These are phyloP conservation scores for Chytriomyces hyalinus DNA, from an alignment of 192 early-diverging fungal species.

Conservation along the genomic window DNA sequence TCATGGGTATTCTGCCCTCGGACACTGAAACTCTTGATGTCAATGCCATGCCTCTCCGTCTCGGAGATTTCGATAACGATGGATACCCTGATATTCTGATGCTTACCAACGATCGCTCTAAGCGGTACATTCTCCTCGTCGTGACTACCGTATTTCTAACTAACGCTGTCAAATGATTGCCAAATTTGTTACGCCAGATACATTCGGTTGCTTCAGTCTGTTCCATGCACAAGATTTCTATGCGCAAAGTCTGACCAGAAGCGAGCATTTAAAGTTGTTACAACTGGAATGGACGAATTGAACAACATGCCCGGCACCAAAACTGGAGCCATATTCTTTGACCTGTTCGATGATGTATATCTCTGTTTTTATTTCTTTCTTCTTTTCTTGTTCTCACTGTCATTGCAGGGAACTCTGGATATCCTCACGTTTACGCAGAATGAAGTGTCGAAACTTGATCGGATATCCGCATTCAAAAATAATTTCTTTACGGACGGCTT, in stretches of 20 bases:
- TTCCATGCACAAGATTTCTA: slow-evolving; percentile 55
- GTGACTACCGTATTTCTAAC: too few relatives aligned
- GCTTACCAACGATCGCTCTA: slow-evolving; percentile 51
- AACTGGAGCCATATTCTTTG: slow-evolving; percentile 78
- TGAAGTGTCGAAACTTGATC: slow-evolving; percentile 40
- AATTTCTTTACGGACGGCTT: slow-evolving; percentile 94
- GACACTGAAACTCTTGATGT: slow-evolving; percentile 26
- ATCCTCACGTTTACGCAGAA: slow-evolving; percentile 67
- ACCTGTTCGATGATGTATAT: slow-evolving; percentile 88
- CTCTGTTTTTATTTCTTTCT: slow-evolving; percentile 14
- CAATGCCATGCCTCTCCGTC: slow-evolving; percentile 30
- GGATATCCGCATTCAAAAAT: slow-evolving; percentile 73
- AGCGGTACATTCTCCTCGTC: slow-evolving; percentile 22
- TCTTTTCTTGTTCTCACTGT: background rate
- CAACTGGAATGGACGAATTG: slow-evolving; percentile 67
- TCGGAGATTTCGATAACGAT: slow-evolving; percentile 83
- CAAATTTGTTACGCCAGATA: slow-evolving; percentile 36
- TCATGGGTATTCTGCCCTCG: slow-evolving; percentile 2
- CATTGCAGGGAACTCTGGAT: slow-evolving; percentile 76
- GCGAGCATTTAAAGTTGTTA: slow-evolving; percentile 69
- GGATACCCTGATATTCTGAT: slow-evolving; percentile 90
- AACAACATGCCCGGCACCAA: slow-evolving; percentile 53
- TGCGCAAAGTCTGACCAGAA: slow-evolving; percentile 56
- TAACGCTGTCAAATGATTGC: background rate
- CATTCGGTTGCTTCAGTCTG: slow-evolving; percentile 72